Percentiles rank a stretch among this genome's conserved stretches.
Evolutionary conservation across 2,329 filamentous ascomycete genomes (phyloP).

Genomic region (Penicillium palitans): DNA sequence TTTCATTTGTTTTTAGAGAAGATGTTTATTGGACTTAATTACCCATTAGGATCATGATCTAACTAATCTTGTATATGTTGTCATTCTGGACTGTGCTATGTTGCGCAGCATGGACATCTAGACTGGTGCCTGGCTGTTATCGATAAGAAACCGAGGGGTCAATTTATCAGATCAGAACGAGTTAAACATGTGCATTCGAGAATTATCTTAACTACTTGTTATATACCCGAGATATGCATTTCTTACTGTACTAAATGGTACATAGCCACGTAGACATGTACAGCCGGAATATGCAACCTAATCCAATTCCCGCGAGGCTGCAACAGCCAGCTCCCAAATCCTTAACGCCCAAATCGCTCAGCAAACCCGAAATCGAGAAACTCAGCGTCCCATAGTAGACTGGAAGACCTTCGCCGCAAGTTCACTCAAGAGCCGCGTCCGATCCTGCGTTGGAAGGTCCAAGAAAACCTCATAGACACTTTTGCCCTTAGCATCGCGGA

Average conservation of each 20-base stretch:
- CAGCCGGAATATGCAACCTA: not conserved
- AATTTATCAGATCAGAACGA: not conserved
- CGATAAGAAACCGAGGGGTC: constrained; percentile 26
- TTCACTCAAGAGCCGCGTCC: constrained; percentile 76
- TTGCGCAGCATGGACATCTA: not conserved
- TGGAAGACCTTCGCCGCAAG: constrained; percentile 80
- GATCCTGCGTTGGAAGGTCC: constrained; percentile 80
- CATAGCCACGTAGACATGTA: not conserved
- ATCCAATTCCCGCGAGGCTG: not conserved
- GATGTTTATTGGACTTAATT: not conserved
- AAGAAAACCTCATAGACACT: constrained; percentile 89
- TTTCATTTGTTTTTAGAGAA: not conserved
- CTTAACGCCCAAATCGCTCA: constrained; percentile 7
- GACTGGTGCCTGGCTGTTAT: constrained; percentile 22
- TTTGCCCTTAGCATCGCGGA: constrained; percentile 89
- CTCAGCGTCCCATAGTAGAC: constrained; percentile 36
- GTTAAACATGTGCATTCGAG: not conserved
- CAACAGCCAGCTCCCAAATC: not conserved
- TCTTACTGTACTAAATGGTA: too few relatives aligned
- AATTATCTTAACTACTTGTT: not conserved
- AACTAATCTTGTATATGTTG: not conserved
- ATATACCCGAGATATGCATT: not conserved
- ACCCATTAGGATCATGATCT: not conserved
- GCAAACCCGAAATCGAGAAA: not conserved
- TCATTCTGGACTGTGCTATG: not conserved